Evolutionary conservation across 2,329 filamentous ascomycete genomes (phyloP), one percentile per base, ranked within the genome.

Genomic region (Penicillium concentricum): DNA sequence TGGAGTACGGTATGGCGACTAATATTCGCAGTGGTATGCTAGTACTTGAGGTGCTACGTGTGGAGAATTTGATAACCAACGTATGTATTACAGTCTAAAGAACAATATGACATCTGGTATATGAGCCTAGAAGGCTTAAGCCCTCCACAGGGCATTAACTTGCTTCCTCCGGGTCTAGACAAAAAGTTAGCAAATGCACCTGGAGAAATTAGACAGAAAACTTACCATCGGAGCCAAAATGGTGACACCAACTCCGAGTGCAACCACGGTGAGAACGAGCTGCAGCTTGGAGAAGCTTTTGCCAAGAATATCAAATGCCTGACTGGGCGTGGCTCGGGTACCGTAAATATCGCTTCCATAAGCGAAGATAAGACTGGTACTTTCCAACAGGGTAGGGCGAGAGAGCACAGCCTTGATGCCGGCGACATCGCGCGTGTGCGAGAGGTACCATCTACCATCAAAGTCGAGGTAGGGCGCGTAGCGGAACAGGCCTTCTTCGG

Each of bases 211-310:
- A 47, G 38, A 13, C 2, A 41, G 30, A 16, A 13, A 51, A 62
- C 89, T 80, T 81, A 96, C 94, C 84, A 97, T 86, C 28, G 94
- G 94, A 51, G 87, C 87, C 69, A 97, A 79, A 54, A 90, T 84
- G 62, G 87, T 74, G 16, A 96, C 93, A 44, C 91, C 92, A 38
- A 84, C 81, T 44, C 84, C 84, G 64, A 97, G 80, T 18, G 91
- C 93, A 39, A 89, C 80, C 37, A 99, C 92, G 0, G 94, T 99
- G 16, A 84, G 81, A 37, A 97, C 74, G 69, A 99, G 84, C 65
- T 92, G 89, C 54, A 92, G 71, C 80, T 96, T 97, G 72, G 93
- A 94, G 75, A 99, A 99, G 2, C 91, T 90, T 76, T 92, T 94
- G 60, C 92, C 94, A 16, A 99, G 78, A 41, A 97, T 86, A 76